Percentiles rank a stretch among this genome's conserved stretches.
These are phyloP conservation scores for Neonothopanus nambi DNA, from an alignment of 1,284 basidiomycete species.

Conservation along the genomic window DNA sequence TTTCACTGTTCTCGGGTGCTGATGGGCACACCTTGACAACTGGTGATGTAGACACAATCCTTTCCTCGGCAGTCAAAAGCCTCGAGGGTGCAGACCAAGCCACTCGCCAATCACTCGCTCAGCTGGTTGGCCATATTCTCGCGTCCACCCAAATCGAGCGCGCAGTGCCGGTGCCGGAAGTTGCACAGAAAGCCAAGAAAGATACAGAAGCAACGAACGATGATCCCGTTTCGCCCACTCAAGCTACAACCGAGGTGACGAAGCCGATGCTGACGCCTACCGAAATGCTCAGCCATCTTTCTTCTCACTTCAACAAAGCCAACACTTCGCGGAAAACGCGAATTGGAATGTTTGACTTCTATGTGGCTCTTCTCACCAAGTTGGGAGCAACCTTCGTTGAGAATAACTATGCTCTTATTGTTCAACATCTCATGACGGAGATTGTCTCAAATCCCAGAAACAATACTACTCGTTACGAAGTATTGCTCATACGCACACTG, in stretches of 20 bases:
- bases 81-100: slow-evolving; percentile 84
- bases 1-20: slow-evolving; percentile 60
- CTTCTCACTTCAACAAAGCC: slow-evolving; percentile 78
- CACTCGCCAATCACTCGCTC: slow-evolving; percentile 79
- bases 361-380: slow-evolving; percentile 74
- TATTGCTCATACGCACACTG: slow-evolving; percentile 70
- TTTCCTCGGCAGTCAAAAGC: slow-evolving; percentile 71
- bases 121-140: slow-evolving; percentile 82
- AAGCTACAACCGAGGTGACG: slow-evolving; percentile 53
- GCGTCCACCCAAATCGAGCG: slow-evolving; percentile 83
- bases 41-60: slow-evolving; percentile 75
- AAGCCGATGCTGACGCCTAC: slow-evolving; percentile 75
- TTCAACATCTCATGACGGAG: slow-evolving; percentile 79
- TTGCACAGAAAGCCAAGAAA: slow-evolving; percentile 65
- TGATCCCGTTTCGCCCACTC: slow-evolving; percentile 40
- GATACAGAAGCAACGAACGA: slow-evolving; percentile 57
- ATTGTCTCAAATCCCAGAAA: slow-evolving; percentile 64
- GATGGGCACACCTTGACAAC: slow-evolving; percentile 54
- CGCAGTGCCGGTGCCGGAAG: slow-evolving; percentile 45
- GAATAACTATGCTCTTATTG: slow-evolving; percentile 77
- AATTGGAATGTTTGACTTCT: slow-evolving; percentile 89
- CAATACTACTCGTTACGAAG: slow-evolving; percentile 68
- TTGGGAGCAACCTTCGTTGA: slow-evolving; percentile 85
- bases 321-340: slow-evolving; percentile 69
- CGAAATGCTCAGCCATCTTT: slow-evolving; percentile 85